Conservation (phyloP, 2,329 filamentous ascomycete genomes). For the Rutstroemia sp. region DNA sequence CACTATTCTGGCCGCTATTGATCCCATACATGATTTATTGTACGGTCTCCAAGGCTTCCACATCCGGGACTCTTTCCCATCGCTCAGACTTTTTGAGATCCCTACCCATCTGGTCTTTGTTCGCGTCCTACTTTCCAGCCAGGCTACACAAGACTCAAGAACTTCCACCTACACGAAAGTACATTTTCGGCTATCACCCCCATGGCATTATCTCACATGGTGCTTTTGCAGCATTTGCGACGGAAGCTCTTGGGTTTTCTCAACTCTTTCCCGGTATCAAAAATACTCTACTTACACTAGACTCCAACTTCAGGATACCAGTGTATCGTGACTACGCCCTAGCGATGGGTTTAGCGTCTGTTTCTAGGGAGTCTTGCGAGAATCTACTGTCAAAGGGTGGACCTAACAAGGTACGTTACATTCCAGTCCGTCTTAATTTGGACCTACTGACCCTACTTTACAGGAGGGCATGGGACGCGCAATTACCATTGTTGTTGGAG, state of each 20-base stretch:
- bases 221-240: constrained; percentile 87
- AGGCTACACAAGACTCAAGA: constrained; percentile 76
- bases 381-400: constrained; percentile 80
- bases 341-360: constrained; percentile 77
- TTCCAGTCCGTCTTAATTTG: neutral
- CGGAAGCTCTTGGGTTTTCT: constrained; percentile 80
- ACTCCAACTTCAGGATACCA: constrained; percentile 89
- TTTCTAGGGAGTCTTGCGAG: constrained; percentile 86
- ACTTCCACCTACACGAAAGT: constrained; percentile 76
- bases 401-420: constrained; percentile 41
- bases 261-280: constrained; percentile 91
- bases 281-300: constrained; percentile 88
- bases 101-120: constrained; percentile 75
- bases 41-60: constrained; percentile 69
- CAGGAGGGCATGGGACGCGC: constrained; percentile 83
- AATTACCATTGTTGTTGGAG: constrained; percentile 92
- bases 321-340: constrained; percentile 94
- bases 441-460: constrained; percentile 15
- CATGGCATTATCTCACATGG: constrained; percentile 97
- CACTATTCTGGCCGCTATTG: constrained; percentile 77
- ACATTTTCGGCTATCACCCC: constrained; percentile 95
- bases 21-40: constrained; percentile 77
- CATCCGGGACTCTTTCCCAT: constrained; percentile 65
- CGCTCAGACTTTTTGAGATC: constrained; percentile 70
- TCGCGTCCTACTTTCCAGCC: constrained; percentile 88